Evolutionary conservation across 2,329 filamentous ascomycete genomes (phyloP), one percentile per base, ranked within the genome.

Genomic region (Paecilomyces sp.): DNA sequence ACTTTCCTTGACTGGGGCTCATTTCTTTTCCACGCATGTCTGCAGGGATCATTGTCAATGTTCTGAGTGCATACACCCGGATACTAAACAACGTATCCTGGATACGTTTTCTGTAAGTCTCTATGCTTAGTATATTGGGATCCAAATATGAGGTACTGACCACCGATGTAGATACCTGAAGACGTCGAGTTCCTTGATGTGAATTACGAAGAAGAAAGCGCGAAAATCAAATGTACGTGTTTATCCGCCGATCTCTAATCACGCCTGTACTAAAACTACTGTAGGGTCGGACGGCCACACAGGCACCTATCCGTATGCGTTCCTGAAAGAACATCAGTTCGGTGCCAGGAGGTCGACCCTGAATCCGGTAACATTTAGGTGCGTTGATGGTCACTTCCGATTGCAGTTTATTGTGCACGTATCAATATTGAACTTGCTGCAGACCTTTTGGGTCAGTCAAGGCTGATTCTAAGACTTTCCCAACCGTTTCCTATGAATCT

Each of bases 11-110:
- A 33, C 60, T 51, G 41, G 54, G 22, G 58, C 33, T 56, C n/a
- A 57, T 57, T 28, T 1, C 15, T 47, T 28, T 34, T n/a, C 13
- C 22, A 25, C 18, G 13, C 36, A 41, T 47, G 7, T 47, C 22
- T 51, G 28, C 25, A 87, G 88, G 63, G 89, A 92, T 66, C 88
- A 90, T 67, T 92, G 89, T 68, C 87, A 85, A 60, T 92, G 89
- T 69, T 66, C 73, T 1, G 71, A 77, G 61, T 92, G 89, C 69
- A 80, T 89, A 25, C 87, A 91, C 71, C 83, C 83, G 59, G 83
- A 86, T 62, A 92, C 89, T 3, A 85, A 81, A 71, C 89, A 92
- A 72, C 79, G 88, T 28, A 82, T 83, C 56, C 79, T 89, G 58
- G 82, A 91, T 67, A 90, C 86, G 0, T 90, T 90, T 66, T 79